Percentiles rank a stretch among this genome's conserved stretches.
These are phyloP conservation scores for Stemphylium vesicarium DNA, from an alignment of 2,329 filamentous ascomycete species.

Conservation along the genomic window DNA sequence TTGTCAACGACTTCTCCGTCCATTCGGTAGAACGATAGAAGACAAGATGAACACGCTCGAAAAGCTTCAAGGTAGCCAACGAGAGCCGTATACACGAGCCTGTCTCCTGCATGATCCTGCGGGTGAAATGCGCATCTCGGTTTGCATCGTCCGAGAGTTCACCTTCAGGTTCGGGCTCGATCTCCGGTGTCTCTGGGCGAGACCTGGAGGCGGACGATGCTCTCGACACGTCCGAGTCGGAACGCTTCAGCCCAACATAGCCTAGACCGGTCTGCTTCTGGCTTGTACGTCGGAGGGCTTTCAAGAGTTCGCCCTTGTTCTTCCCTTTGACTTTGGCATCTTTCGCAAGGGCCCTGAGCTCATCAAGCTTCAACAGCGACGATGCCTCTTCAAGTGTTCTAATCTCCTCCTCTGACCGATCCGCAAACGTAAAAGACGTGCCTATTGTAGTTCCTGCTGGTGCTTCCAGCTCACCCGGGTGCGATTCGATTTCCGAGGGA, in stretches of 20 bases:
- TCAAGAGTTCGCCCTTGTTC: constrained; percentile 81
- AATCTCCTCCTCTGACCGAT: constrained; percentile 75
- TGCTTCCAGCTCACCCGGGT: constrained; percentile 58
- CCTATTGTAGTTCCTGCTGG: constrained; percentile 59
- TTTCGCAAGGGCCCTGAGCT: constrained; percentile 83
- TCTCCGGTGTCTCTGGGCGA: constrained; percentile 37
- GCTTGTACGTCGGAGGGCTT: constrained; percentile 75
- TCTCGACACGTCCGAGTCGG: constrained; percentile 64
- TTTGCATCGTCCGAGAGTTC: constrained; percentile 59
- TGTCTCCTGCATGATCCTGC: constrained; percentile 76
- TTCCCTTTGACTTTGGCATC: constrained; percentile 86
- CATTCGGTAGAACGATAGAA: constrained; percentile 96
- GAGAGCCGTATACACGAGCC: constrained; percentile 87
- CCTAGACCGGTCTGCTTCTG: constrained; percentile 77
- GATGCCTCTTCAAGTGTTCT: constrained; percentile 82
- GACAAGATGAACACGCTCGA: constrained; percentile 92
- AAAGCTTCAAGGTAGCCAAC: constrained; percentile 74
- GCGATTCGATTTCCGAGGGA: constrained; percentile 43
- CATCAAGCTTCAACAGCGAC: constrained; percentile 80
- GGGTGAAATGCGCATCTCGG: constrained; percentile 74
- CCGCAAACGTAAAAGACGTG: constrained; percentile 76
- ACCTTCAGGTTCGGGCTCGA: constrained; percentile 40
- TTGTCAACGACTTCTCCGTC: constrained; percentile 95
- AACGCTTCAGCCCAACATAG: constrained; percentile 70
- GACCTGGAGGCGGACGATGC: constrained; percentile 52